Percentiles rank a stretch among this genome's conserved stretches.
phyloP scores from a whole-genome alignment of 176 grass and related monocot species.

The Raddia guianensis region DNA sequence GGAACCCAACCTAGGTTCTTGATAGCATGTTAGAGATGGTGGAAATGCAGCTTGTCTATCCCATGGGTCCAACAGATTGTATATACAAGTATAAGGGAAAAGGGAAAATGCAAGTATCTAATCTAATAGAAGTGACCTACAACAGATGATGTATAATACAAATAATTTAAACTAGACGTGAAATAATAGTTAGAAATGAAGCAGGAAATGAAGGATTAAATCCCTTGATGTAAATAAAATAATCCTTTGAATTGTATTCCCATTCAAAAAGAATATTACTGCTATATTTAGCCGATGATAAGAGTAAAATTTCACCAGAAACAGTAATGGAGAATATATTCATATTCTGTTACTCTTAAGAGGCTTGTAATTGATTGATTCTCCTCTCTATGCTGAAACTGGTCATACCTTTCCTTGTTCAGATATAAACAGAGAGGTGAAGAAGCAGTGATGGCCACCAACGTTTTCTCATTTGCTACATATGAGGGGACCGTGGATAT shows the following conservation, averaged over 20 bases:
- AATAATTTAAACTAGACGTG: background rate
- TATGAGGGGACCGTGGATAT: slow-evolving; percentile 92
- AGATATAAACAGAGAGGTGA: slow-evolving; percentile 99
- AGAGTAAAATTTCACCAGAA: slow-evolving; percentile 15
- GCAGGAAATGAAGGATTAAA: slow-evolving; percentile 21
- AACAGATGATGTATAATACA: background rate
- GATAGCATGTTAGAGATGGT: too few relatives aligned
- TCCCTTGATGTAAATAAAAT: slow-evolving; percentile 23
- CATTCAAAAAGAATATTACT: background rate
- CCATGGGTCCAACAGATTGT: too few relatives aligned
- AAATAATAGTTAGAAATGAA: background rate
- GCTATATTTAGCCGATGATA: background rate
- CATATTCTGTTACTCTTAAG: slow-evolving; percentile 21
- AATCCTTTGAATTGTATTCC: background rate
- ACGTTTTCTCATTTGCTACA: slow-evolving; percentile 90
- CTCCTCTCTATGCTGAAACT: slow-evolving; percentile 5
- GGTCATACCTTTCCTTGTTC: slow-evolving; percentile 45
- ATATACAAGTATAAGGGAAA: too few relatives aligned
- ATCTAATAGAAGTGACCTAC: background rate
- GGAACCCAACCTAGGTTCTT: too few relatives aligned
- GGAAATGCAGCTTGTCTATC: too few relatives aligned
- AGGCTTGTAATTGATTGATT: slow-evolving; percentile 34
- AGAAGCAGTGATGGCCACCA: slow-evolving; percentile 82
- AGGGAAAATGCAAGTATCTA: too few relatives aligned
- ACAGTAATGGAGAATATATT: slow-evolving; percentile 15